Evolutionary conservation across 2,329 filamentous ascomycete species (phyloP).

Genomic region (Sarocladium oryzae): DNA sequence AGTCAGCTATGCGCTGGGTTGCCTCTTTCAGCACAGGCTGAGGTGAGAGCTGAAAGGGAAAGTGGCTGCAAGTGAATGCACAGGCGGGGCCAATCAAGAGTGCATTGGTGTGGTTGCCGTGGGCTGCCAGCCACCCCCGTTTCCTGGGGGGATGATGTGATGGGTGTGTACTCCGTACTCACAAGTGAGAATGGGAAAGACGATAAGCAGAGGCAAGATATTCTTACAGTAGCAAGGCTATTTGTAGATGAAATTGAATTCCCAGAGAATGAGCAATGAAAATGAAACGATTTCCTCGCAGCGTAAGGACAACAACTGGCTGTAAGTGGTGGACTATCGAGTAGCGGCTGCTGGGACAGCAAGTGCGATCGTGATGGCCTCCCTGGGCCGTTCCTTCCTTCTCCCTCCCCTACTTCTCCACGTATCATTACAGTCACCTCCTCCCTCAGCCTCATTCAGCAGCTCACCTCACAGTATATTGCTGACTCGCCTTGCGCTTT

Average conservation of each 20-base stretch:
- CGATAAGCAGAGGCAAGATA: no score
- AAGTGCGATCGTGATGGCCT: constrained; percentile 5
- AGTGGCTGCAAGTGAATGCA: not conserved
- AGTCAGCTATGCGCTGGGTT: no score
- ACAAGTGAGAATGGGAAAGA: no score
- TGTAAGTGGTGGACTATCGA: no score
- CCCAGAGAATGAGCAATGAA: no score
- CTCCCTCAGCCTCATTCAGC: constrained; percentile 5
- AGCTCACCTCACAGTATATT: not conserved
- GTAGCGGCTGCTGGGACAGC: not conserved
- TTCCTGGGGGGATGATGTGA: not conserved
- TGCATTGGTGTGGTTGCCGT: constrained; percentile 5
- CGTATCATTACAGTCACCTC: constrained; percentile 6
- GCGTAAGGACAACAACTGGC: no score
- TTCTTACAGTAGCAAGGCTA: no score
- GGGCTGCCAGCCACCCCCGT: constrained; percentile 5
- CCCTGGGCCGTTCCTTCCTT: not conserved
- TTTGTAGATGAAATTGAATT: no score
- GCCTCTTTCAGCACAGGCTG: constrained; percentile 5
- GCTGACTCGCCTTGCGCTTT: not conserved
- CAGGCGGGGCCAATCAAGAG: constrained; percentile 7
- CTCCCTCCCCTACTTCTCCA: constrained; percentile 10
- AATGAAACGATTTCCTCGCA: no score
- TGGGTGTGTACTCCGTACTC: no score
- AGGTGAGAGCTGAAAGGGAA: not conserved